Conservation (phyloP, 1,139 yeast genomes). For the Magnusiomyces tetraspermus region DNA sequence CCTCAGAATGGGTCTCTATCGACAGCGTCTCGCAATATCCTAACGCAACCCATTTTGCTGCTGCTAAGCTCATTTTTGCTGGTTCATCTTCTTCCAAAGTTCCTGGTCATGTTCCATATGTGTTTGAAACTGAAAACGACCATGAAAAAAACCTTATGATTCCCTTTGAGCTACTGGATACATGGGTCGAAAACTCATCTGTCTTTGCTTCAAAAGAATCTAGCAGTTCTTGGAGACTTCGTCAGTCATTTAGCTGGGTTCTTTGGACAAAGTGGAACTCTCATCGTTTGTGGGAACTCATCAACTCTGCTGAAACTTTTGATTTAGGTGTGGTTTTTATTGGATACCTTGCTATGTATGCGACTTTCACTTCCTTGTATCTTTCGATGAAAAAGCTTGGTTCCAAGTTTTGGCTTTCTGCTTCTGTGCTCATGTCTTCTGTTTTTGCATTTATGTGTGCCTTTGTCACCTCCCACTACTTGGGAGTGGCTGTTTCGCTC, state of each 20-base stretch:
- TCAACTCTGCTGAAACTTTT: conserved; percentile 74
- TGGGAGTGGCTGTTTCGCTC: conserved; percentile 50
- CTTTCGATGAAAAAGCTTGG: conserved; percentile 72
- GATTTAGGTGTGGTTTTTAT: conserved; percentile 72
- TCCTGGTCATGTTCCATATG: conserved; percentile 12
- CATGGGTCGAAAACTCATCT: conserved; percentile 33
- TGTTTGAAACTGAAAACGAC: conserved; percentile 27
- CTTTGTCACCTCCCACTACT: conserved; percentile 46
- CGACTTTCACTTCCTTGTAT: conserved; percentile 70
- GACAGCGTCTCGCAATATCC: conserved; percentile 27
- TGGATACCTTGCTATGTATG: conserved; percentile 87
- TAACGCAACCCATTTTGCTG: conserved; percentile 30
- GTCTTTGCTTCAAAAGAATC: conserved; percentile 43
- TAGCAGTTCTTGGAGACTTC: conserved; percentile 41
- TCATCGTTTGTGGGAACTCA: conserved; percentile 42
- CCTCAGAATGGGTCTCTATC: conserved; percentile 24
- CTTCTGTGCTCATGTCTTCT: conserved; percentile 72
- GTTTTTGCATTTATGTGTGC: conserved; percentile 84
- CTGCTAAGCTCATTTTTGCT: conserved; percentile 22
- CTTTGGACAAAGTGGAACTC: conserved; percentile 46
- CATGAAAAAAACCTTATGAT: conserved; percentile 40
- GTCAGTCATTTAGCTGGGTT: conserved; percentile 55
- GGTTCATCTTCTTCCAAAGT: conserved; percentile 17
- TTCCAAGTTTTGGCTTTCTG: conserved; percentile 82
- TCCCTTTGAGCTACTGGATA: conserved; percentile 31